phyloP scores from a whole-genome alignment of 2,329 filamentous ascomycete species.

The Diaporthe sp. region DNA sequence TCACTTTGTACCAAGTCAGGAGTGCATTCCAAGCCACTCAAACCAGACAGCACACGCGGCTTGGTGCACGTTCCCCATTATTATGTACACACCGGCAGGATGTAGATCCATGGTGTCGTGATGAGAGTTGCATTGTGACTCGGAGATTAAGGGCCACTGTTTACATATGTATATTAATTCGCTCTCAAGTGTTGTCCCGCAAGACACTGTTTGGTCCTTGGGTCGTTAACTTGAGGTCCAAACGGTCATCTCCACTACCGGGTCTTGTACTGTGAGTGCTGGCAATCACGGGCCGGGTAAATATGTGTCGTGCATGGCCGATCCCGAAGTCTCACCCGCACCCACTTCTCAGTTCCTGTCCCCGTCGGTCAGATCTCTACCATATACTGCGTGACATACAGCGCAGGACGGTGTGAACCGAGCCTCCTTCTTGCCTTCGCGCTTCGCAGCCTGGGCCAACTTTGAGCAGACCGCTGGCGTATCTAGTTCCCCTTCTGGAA shows the following conservation, averaged over 20 bases:
- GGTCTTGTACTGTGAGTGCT: background rate
- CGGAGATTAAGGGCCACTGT: background rate
- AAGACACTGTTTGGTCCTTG: background rate
- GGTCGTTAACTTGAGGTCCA: background rate
- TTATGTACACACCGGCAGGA: background rate
- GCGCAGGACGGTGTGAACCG: background rate
- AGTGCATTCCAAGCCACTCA: background rate
- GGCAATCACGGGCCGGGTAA: slow-evolving; percentile 7
- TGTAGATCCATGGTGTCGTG: background rate
- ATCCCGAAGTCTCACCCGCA: background rate
- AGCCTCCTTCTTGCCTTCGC: background rate
- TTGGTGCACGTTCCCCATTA: background rate
- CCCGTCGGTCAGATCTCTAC: background rate
- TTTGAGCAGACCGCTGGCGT: background rate
- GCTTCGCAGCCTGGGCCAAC: background rate
- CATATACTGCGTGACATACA: background rate
- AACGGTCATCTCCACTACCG: background rate
- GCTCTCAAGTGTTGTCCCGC: background rate
- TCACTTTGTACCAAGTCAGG: background rate
- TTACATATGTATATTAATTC: background rate
- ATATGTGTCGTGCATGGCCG: background rate
- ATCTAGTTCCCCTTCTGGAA: background rate
- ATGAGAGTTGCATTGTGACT: background rate
- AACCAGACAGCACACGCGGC: background rate
- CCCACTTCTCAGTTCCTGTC: background rate